phyloP scores from a whole-genome alignment of 2,329 filamentous ascomycete species.

The Xylaria digitata region DNA sequence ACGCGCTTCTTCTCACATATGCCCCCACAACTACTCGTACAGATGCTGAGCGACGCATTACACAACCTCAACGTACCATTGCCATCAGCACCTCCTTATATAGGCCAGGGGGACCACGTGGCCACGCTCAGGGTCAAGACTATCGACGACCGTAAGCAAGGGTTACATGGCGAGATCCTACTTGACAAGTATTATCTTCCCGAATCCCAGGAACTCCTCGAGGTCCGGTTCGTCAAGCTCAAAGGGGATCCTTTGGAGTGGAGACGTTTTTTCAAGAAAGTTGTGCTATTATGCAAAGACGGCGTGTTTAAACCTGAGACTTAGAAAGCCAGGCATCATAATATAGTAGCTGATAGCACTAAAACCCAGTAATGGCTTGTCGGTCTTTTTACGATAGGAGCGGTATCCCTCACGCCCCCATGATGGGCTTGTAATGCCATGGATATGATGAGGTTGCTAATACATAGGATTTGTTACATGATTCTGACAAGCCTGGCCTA shows the following conservation, averaged over 20 bases:
- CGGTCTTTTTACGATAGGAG: not conserved
- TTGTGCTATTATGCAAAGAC: constrained; percentile 88
- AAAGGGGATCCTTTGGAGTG: constrained; percentile 98
- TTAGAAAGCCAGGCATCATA: constrained; percentile 44
- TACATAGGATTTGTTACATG: constrained; percentile 12
- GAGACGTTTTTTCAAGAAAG: constrained; percentile 95
- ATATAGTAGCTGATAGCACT: constrained; percentile 4
- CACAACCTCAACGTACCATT: constrained; percentile 87
- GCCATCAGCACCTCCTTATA: constrained; percentile 59
- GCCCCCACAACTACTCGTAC: constrained; percentile 78
- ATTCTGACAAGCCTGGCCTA: not conserved
- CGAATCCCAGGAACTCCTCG: constrained; percentile 72
- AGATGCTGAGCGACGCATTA: constrained; percentile 82
- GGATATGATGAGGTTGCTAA: constrained; percentile 11
- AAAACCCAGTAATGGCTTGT: constrained; percentile 2
- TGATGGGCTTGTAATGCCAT: not conserved
- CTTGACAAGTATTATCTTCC: constrained; percentile 73
- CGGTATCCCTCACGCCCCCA: not conserved
- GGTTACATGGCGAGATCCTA: constrained; percentile 78
- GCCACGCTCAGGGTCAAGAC: constrained; percentile 79
- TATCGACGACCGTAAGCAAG: constrained; percentile 76
- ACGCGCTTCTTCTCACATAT: constrained; percentile 93
- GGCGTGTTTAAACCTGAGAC: constrained; percentile 74
- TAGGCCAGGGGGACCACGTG: constrained; percentile 64
- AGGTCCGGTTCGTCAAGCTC: constrained; percentile 91